phyloP scores from a whole-genome alignment of 2,329 filamentous ascomycete species.

The Xylariaceae sp. region DNA sequence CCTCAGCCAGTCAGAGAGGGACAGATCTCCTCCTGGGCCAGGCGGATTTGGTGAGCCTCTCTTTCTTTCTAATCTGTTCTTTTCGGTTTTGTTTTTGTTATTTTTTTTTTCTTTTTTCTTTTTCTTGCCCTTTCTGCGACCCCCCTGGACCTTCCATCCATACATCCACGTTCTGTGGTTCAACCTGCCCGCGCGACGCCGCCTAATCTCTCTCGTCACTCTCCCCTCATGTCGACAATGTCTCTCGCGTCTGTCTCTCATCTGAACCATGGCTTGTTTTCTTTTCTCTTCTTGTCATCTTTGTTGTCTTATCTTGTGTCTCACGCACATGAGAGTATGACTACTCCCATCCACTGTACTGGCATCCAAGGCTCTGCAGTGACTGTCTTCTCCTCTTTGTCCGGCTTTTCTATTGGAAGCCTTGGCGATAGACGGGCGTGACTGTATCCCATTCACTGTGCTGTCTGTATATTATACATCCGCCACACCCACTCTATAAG shows the following conservation, averaged over 20 bases:
- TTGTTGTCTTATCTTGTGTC: not conserved
- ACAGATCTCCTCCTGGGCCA: constrained; percentile 60
- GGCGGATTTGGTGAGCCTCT: constrained; percentile 39
- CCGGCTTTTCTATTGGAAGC: constrained; percentile 1
- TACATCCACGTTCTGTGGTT: not conserved
- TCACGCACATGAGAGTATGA: not conserved
- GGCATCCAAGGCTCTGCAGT: not conserved
- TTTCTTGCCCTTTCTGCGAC: not conserved
- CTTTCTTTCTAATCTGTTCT: constrained; percentile 6
- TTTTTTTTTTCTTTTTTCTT: constrained; percentile 1
- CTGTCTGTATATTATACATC: constrained; percentile 13
- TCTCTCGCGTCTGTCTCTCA: not conserved
- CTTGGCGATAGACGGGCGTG: not conserved
- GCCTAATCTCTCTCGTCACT: not conserved
- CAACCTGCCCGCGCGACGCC: constrained; percentile 5
- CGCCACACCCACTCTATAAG: constrained; percentile 16
- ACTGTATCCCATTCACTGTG: constrained; percentile 1
- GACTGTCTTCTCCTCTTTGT: not conserved
- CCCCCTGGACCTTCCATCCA: constrained; percentile 1
- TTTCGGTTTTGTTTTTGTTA: not conserved
- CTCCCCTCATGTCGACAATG: not conserved
- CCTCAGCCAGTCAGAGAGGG: constrained; percentile 59
- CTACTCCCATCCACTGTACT: not conserved
- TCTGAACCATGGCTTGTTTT: not conserved
- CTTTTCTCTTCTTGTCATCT: not conserved